A percentile compares a stretch with the other conserved stretches of the same genome.
Evolutionary conservation across 2,329 filamentous ascomycete genomes (phyloP).

Genomic region (Cladosporium oxysporum): DNA sequence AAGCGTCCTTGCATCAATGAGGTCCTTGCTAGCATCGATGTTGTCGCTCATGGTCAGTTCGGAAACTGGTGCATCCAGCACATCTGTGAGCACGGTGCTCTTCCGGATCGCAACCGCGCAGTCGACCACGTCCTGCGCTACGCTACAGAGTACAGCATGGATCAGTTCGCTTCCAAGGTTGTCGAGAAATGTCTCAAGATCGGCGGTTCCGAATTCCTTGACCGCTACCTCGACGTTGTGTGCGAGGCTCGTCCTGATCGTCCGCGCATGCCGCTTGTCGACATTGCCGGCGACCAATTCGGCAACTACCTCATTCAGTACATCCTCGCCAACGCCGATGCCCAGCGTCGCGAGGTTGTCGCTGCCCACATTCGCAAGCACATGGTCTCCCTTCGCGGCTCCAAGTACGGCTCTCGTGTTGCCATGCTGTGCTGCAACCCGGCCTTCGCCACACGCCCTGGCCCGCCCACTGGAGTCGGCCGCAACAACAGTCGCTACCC

Average conservation of each 20-base stretch:
- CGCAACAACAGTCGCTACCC: conserved; percentile 26
- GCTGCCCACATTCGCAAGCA: conserved; percentile 94
- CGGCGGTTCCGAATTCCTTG: conserved; percentile 83
- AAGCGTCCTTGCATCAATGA: conserved; percentile 99
- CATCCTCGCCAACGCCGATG: conserved; percentile 83
- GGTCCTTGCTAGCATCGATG: conserved; percentile 90
- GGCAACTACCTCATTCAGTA: conserved; percentile 98
- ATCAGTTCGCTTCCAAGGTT: conserved; percentile 98
- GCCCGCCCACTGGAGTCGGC: conserved; percentile 68
- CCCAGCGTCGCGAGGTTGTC: conserved; percentile 90
- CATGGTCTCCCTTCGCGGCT: conserved; percentile 97
- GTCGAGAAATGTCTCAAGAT: conserved; percentile 99
- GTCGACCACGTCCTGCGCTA: conserved; percentile 94
- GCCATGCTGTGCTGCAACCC: conserved; percentile 99
- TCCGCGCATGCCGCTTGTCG: conserved; percentile 93
- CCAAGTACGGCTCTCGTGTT: conserved; percentile 96
- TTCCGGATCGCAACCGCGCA: conserved; percentile 86
- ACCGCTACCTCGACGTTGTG: conserved; percentile 89
- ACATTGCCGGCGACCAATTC: conserved; percentile 98
- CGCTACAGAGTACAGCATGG: conserved; percentile 95
- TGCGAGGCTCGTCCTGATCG: conserved; percentile 89
- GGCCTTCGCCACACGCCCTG: conserved; percentile 82
- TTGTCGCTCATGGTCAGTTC: conserved; percentile 95
- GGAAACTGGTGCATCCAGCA: conserved; percentile 99
- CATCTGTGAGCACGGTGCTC: conserved; percentile 93